Evolutionary conservation across 139 green algal species (phyloP).

Genomic region (Gonium pectorale): DNA sequence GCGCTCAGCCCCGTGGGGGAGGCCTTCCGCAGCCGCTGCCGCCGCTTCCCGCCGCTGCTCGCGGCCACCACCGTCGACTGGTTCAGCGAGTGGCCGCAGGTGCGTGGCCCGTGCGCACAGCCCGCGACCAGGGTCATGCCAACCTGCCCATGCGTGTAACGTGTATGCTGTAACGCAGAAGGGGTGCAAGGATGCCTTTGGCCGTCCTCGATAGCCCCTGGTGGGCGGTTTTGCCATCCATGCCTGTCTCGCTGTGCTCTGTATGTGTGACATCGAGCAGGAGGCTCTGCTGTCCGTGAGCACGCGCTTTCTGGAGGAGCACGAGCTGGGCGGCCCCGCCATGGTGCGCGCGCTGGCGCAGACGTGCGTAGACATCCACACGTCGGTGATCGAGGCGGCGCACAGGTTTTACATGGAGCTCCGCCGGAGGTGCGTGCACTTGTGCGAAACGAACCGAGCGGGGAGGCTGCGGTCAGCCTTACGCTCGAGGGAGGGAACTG

Average conservation of each 20-base stretch:
- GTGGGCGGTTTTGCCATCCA: too few relatives aligned
- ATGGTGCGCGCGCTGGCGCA: slow-evolving; percentile 37
- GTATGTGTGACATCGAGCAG: too few relatives aligned
- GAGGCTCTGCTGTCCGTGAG: slow-evolving; percentile 68
- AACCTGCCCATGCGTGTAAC: too few relatives aligned
- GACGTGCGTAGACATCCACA: slow-evolving; percentile 76
- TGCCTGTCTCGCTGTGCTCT: too few relatives aligned
- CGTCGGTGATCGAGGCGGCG: slow-evolving; percentile 55
- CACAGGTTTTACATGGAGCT: slow-evolving; percentile 73
- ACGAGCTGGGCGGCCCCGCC: slow-evolving; percentile 41
- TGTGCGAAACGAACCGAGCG: not conserved
- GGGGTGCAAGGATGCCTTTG: too few relatives aligned
- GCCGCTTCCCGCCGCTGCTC: slow-evolving; percentile 73
- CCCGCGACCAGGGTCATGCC: too few relatives aligned
- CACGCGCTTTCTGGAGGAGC: slow-evolving; percentile 46
- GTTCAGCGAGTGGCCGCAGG: slow-evolving; percentile 75
- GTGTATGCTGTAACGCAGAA: too few relatives aligned
- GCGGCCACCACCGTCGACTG: slow-evolving; percentile 83
- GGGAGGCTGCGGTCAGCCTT: too few relatives aligned
- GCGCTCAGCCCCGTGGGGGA: slow-evolving; percentile 86
- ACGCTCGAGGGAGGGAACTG: too few relatives aligned
- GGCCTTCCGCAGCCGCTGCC: slow-evolving; percentile 73
- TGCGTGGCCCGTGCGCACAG: not conserved
- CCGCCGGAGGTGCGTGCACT: slow-evolving; percentile 54
- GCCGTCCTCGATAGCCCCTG: too few relatives aligned